Conservation (phyloP, 1,284 basidiomycete genomes). For the Ustilago hordei region DNA sequence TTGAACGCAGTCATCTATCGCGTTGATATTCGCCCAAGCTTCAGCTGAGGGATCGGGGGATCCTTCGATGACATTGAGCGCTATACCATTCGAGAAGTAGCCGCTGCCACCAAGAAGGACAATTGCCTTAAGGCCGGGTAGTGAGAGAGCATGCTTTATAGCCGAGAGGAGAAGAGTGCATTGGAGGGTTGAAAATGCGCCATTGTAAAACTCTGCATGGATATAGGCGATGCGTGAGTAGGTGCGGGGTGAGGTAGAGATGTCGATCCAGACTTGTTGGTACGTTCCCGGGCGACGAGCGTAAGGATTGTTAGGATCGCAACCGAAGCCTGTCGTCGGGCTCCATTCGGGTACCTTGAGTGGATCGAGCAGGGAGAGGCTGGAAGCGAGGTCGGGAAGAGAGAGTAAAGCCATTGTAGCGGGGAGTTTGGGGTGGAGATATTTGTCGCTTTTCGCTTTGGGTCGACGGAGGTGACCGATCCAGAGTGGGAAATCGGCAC, state of each 20-base stretch:
- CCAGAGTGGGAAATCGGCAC: slow-evolving; percentile 70
- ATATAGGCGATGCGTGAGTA: slow-evolving; percentile 67
- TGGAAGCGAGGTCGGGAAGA: slow-evolving; percentile 63
- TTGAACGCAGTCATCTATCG: slow-evolving; percentile 66
- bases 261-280: slow-evolving; percentile 71
- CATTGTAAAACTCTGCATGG: slow-evolving; percentile 72
- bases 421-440: slow-evolving; percentile 71
- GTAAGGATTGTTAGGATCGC: slow-evolving; percentile 31
- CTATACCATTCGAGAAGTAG: slow-evolving; percentile 73
- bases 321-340: slow-evolving; percentile 28
- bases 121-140: slow-evolving; percentile 69
- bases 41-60: slow-evolving; percentile 70
- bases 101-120: slow-evolving; percentile 70
- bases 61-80: slow-evolving; percentile 72
- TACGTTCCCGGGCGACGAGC: slow-evolving; percentile 66
- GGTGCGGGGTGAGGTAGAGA: slow-evolving; percentile 42
- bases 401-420: slow-evolving; percentile 69
- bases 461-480: slow-evolving; percentile 71
- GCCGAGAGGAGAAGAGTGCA: slow-evolving; percentile 70
- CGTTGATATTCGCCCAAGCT: slow-evolving; percentile 72
- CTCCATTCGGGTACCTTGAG: slow-evolving; percentile 70
- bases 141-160: slow-evolving; percentile 69
- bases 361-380: slow-evolving; percentile 46
- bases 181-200: slow-evolving; percentile 71
- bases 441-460: slow-evolving; percentile 67